A percentile compares a stretch with the other conserved stretches of the same genome.
Conservation (phyloP, 176 grass and related monocot species). For the Oryza australiensis region DNA sequence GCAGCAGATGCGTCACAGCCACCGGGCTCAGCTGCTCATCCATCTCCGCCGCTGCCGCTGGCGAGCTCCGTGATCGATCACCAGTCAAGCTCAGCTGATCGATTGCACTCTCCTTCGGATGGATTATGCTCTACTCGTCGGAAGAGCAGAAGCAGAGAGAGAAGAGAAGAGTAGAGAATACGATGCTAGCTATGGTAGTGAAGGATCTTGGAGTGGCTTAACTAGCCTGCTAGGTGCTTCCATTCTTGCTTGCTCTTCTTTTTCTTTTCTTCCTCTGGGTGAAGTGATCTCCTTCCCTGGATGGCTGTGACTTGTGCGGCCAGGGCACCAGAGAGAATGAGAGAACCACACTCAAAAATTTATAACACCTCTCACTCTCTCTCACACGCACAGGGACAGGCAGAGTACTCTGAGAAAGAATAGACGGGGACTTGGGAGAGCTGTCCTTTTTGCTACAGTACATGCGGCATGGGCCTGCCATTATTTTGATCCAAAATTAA, state of each 20-base stretch:
- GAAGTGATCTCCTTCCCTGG: conserved; percentile 29
- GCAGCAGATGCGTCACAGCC: conserved; percentile 86
- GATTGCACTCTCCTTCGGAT: neutral
- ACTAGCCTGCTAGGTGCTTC: neutral
- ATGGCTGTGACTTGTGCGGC: conserved; percentile 55
- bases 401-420: neutral
- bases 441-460: neutral
- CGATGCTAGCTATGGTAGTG: neutral
- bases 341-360: conserved; percentile 57
- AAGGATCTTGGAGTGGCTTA: conserved; percentile 6
- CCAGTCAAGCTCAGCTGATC: neutral
- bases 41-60: conserved; percentile 34
- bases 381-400: conserved; percentile 28
- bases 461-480: no score
- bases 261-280: neutral
- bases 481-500: no score
- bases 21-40: conserved; percentile 84
- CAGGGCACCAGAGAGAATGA: conserved; percentile 51
- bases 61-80: neutral
- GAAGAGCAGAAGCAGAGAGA: neutral
- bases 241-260: conserved; percentile 20
- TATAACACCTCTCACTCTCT: conserved; percentile 39
- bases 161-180: neutral
- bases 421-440: conserved; percentile 4
- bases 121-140: neutral